Conservation (phyloP, 495 filamentous ascomycete species). For the Penicillium turbatum region DNA sequence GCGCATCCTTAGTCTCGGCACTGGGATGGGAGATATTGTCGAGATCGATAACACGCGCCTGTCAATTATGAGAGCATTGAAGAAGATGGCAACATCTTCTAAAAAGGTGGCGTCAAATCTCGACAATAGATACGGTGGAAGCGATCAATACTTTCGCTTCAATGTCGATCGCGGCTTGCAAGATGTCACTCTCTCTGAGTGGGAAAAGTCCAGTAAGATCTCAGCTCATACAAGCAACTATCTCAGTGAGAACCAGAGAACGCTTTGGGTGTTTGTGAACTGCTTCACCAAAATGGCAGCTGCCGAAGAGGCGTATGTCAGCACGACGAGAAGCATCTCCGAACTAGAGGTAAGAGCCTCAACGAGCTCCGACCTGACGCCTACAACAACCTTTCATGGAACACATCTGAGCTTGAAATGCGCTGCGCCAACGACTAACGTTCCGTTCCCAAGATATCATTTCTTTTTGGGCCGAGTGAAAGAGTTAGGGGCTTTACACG, state of each 20-base stretch:
- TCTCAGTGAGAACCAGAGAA: background rate
- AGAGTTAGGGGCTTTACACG: too few species aligned
- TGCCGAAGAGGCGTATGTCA: too few species aligned
- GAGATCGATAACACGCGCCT: background rate
- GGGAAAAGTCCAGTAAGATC: background rate
- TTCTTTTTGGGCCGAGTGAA: too few species aligned
- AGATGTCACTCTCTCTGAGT: background rate
- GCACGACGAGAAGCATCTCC: too few species aligned
- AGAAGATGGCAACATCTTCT: background rate
- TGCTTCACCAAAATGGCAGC: too few species aligned
- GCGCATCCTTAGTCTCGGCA: constrained; percentile 28
- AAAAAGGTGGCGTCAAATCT: background rate
- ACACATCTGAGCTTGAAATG: too few species aligned
- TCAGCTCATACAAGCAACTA: background rate
- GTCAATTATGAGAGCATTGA: background rate
- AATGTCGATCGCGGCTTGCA: constrained; percentile 1
- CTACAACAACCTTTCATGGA: too few species aligned
- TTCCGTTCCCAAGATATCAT: too few species aligned
- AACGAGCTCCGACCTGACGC: too few species aligned
- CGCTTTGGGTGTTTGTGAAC: too few species aligned
- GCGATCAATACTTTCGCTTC: constrained; percentile 5
- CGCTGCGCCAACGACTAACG: too few species aligned
- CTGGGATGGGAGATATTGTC: constrained; percentile 11
- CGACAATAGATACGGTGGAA: background rate
- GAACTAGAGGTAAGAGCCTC: too few species aligned